phyloP scores from a whole-genome alignment of 179 eudicot genomes.

The Gypsophila paniculata region DNA sequence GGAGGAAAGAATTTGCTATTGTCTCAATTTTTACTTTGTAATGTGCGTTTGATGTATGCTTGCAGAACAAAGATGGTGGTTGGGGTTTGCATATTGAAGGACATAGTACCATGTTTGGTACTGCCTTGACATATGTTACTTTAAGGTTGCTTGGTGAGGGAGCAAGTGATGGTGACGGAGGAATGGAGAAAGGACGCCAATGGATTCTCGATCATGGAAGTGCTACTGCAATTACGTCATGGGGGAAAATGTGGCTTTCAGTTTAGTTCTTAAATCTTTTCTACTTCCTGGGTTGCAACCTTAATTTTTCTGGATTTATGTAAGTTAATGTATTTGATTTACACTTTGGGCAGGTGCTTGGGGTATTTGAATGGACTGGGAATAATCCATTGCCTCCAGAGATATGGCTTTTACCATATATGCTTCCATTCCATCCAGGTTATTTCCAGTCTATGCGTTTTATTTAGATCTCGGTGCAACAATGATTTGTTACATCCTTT shows the following conservation, averaged over 20 bases:
- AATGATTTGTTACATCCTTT: neutral
- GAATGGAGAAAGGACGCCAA: conserved; percentile 67
- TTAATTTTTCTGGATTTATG: neutral
- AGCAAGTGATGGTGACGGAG: conserved; percentile 65
- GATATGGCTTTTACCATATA: conserved; percentile 79
- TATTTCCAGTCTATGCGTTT: conserved; percentile 13
- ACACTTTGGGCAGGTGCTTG: conserved; percentile 59
- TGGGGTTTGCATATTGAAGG: conserved; percentile 99
- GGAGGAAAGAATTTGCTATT: neutral
- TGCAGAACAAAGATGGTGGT: conserved; percentile 91
- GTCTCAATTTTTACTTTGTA: neutral
- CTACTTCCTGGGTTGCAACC: conserved; percentile 2
- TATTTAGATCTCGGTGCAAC: conserved; percentile 5
- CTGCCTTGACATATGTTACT: conserved; percentile 69
- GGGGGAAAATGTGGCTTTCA: conserved; percentile 97
- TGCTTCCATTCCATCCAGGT: conserved; percentile 94
- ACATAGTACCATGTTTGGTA: conserved; percentile 88
- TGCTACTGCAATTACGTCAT: conserved; percentile 78
- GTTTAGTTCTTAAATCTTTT: conserved; percentile 39
- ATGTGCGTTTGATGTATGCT: conserved; percentile 14
- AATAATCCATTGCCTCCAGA: conserved; percentile 95
- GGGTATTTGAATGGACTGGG: conserved; percentile 88
- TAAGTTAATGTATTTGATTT: conserved; percentile 4
- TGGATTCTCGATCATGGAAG: conserved; percentile 86
- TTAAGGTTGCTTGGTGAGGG: conserved; percentile 86